Evolutionary conservation across 352 stramenopile genomes (phyloP), one percentile per base, ranked within the genome.

Genomic region (Phytophthora meadii): DNA sequence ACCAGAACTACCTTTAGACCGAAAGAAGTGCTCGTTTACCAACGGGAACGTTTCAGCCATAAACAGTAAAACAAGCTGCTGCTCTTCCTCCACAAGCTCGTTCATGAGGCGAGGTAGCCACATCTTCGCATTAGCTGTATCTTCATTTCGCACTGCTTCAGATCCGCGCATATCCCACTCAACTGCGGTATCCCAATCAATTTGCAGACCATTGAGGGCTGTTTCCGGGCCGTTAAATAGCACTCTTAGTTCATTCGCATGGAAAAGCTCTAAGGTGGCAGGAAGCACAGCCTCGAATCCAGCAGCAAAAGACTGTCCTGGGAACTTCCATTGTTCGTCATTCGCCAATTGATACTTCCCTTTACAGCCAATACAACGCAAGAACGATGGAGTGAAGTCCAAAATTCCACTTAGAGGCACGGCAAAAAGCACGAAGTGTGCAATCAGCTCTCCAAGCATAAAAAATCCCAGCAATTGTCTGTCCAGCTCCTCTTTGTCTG

Each of bases 201-300:
- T 80, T 14, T 66, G 58, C 36, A 67, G 30, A 44, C 62, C 71
- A 57, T 81, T 77, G 17, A 82, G 42, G 15, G 47, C 63, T 9
- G 45, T 62, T 12, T 74, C 47, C 14, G 61, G 54, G 9, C 69
- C 76, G 25, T 90, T 77, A 17, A 89, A 69, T 37, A 93, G 57
- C 30, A 93, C 63, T 2, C 77, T 71, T 30, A 93, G 75, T 59
- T 88, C 82, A 30, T 84, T 70, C 0, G 64, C 65, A 24, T 74
- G 69, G 46, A 93, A 70, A 2, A 90, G 46, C n/a, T 68, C 42
- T 3, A 90, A 61, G n/a, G 63, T 82, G 12, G 66, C 73, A 11
- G 84, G 84, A 6, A 85, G 44, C 2, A 93, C 84, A 40, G 68
- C 62, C 12, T 82, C 63, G 56, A 93, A 93, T 6, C 84, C 84